Percentiles rank a stretch among this genome's conserved stretches.
Conservation (phyloP, 1,284 basidiomycete species). For the Inonotus obliquus region DNA sequence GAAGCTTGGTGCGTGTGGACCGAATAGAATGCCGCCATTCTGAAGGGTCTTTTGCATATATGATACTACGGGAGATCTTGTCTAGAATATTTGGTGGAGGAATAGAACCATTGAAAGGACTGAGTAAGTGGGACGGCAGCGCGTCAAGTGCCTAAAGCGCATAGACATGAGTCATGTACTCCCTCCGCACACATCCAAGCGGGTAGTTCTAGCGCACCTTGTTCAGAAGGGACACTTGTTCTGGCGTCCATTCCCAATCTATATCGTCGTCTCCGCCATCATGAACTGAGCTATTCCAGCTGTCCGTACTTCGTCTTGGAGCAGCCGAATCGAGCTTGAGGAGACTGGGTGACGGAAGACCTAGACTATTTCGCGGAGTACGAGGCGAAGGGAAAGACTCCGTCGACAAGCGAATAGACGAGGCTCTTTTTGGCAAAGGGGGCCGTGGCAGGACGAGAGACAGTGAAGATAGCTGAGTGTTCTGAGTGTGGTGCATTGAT, state of each 20-base stretch:
- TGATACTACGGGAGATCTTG: slow-evolving; percentile 72
- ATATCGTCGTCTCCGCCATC: slow-evolving; percentile 49
- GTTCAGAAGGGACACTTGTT: slow-evolving; percentile 59
- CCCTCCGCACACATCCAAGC: slow-evolving; percentile 11
- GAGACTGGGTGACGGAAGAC: slow-evolving; percentile 31
- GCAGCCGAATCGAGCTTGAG: slow-evolving; percentile 45
- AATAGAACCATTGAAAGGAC: slow-evolving; percentile 73
- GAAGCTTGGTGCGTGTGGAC: slow-evolving; percentile 72
- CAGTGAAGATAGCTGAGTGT: slow-evolving; percentile 31
- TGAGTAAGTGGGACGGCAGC: slow-evolving; percentile 73
- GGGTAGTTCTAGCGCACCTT: slow-evolving; percentile 43
- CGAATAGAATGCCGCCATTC: slow-evolving; percentile 80
- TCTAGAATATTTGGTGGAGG: slow-evolving; percentile 80
- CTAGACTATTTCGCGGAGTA: slow-evolving; percentile 31
- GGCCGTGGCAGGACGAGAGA: slow-evolving; percentile 34
- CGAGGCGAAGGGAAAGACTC: slow-evolving; percentile 31
- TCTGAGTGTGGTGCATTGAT: slow-evolving; percentile 31
- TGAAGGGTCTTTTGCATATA: slow-evolving; percentile 59
- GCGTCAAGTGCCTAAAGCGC: slow-evolving; percentile 65
- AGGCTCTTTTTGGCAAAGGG: slow-evolving; percentile 30
- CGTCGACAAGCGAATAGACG: slow-evolving; percentile 28
- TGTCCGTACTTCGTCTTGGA: slow-evolving; percentile 70
- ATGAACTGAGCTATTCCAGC: slow-evolving; percentile 75
- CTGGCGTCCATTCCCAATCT: slow-evolving; percentile 67
- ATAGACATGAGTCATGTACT: slow-evolving; percentile 6